These are phyloP conservation scores for Colletotrichum sp. DNA, from an alignment of 2,329 filamentous ascomycete genomes.

Conservation along the genomic window DNA sequence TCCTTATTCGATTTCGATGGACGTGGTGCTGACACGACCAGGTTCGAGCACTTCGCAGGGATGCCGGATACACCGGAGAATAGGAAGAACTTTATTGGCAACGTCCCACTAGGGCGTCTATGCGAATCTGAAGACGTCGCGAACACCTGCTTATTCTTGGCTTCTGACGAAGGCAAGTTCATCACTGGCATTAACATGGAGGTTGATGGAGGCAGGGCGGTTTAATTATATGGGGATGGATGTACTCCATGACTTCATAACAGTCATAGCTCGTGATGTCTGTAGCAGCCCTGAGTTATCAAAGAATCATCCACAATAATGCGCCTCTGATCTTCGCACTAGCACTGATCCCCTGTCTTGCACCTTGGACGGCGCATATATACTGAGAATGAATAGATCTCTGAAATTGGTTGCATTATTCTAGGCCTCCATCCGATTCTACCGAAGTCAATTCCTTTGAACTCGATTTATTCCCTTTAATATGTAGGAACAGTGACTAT, in stretches of 20 bases:
- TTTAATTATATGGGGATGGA: background rate
- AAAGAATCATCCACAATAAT: background rate
- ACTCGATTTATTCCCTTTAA: too few species aligned
- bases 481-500: too few species aligned
- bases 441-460: too few species aligned
- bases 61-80: conserved; percentile 69
- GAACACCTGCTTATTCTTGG: conserved; percentile 73
- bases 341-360: background rate
- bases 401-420: too few species aligned
- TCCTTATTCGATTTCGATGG: background rate
- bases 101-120: conserved; percentile 10
- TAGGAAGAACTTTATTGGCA: conserved; percentile 39
- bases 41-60: conserved; percentile 55
- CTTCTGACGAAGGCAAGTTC: conserved; percentile 74
- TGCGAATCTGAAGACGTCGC: conserved; percentile 69
- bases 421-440: too few species aligned
- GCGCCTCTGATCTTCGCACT: background rate
- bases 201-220: conserved; percentile 27
- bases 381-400: too few species aligned
- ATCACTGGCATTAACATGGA: conserved; percentile 76
- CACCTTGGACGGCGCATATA: too few species aligned
- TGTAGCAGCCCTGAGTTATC: background rate
- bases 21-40: background rate
- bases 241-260: background rate
- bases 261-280: background rate